phyloP scores from a whole-genome alignment of 768 basidiomycete species.

The Mycena filopes region DNA sequence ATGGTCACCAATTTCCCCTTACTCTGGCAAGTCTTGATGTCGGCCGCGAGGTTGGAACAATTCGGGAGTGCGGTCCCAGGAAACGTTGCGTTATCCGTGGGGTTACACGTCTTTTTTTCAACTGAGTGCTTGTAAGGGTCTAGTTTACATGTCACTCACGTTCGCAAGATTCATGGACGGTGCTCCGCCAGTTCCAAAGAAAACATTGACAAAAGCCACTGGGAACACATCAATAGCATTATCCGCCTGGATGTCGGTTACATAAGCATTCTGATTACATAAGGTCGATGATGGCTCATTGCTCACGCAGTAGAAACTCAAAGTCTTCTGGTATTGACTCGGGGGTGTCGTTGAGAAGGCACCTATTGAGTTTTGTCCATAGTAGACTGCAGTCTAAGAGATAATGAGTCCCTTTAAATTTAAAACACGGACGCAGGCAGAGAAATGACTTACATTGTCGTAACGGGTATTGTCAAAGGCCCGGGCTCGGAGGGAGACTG shows the following conservation, averaged over 20 bases:
- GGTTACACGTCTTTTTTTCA: slow-evolving; percentile 66
- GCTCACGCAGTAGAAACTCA: slow-evolving; percentile 74
- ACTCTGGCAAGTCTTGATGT: slow-evolving; percentile 73
- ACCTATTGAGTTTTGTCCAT: slow-evolving; percentile 83
- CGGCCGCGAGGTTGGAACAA: slow-evolving; percentile 67
- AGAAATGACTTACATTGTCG: slow-evolving; percentile 62
- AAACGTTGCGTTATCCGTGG: slow-evolving; percentile 64
- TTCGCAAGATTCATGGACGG: slow-evolving; percentile 79
- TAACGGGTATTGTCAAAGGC: slow-evolving; percentile 68
- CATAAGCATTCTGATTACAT: too few relatives aligned
- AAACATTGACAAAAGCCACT: slow-evolving; percentile 73
- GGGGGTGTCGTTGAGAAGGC: slow-evolving; percentile 58
- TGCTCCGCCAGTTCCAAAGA: slow-evolving; percentile 69
- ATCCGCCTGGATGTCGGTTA: slow-evolving; percentile 50
- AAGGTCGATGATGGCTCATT: too few relatives aligned
- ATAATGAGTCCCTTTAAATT: too few relatives aligned
- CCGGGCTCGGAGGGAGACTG: slow-evolving; percentile 30
- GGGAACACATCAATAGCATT: slow-evolving; percentile 76
- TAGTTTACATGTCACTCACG: slow-evolving; percentile 45
- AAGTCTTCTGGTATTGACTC: slow-evolving; percentile 67
- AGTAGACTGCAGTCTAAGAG: too few relatives aligned
- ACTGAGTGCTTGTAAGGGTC: not conserved
- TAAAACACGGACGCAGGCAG: slow-evolving; percentile 22
- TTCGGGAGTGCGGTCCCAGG: slow-evolving; percentile 71
- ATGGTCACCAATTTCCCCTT: slow-evolving; percentile 71